phyloP scores from a whole-genome alignment of 1,139 yeast genomes.

The Lodderomyces theae region DNA sequence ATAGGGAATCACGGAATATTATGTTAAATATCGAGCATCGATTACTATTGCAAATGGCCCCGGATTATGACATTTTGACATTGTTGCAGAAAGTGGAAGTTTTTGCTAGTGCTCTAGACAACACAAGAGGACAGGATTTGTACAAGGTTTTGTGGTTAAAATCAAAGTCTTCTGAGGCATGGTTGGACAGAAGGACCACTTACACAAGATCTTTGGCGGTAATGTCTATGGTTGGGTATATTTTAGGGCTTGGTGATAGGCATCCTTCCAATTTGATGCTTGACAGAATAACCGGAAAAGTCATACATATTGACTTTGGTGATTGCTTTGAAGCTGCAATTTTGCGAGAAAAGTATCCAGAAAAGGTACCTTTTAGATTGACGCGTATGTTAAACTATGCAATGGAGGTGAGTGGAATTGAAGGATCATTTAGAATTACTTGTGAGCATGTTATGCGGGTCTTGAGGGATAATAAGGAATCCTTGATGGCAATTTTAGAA shows the following conservation, averaged over 20 bases:
- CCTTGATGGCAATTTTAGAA: conserved; percentile 95
- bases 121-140: conserved; percentile 93
- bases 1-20: conserved; percentile 87
- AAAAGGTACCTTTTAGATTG: conserved; percentile 94
- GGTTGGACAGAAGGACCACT: conserved; percentile 96
- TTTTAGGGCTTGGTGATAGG: conserved; percentile 93
- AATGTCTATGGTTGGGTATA: conserved; percentile 98
- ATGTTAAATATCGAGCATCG: conserved; percentile 90
- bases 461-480: conserved; percentile 87
- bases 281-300: conserved; percentile 91
- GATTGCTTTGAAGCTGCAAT: conserved; percentile 99
- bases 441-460: conserved; percentile 98
- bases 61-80: conserved; percentile 89
- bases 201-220: conserved; percentile 95
- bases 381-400: conserved; percentile 98
- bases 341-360: conserved; percentile 93
- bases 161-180: conserved; percentile 92
- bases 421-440: conserved; percentile 94
- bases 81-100: conserved; percentile 92
- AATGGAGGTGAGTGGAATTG: conserved; percentile 98
- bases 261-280: conserved; percentile 97
- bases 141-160: conserved; percentile 95
- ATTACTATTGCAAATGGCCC: conserved; percentile 97
- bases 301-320: conserved; percentile 96
- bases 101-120: conserved; percentile 91